phyloP scores from a whole-genome alignment of 108 stramenopile genomes.

The Nannochloropsis salina region DNA sequence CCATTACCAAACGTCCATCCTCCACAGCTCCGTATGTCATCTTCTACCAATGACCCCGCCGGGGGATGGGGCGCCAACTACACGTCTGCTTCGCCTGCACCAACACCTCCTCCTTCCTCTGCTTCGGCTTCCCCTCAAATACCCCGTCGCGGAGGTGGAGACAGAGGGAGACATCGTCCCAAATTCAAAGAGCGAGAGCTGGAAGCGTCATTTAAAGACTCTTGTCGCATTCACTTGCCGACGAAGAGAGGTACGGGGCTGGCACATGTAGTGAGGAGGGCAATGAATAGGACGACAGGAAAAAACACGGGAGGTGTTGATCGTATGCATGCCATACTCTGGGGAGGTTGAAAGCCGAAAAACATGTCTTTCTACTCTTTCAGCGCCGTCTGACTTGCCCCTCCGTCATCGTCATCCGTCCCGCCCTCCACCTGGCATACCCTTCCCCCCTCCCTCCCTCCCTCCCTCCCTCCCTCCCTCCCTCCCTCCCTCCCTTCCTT shows the following conservation, averaged over 20 bases:
- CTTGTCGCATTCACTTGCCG: slow-evolving; percentile 1
- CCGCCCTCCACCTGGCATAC: too few species aligned
- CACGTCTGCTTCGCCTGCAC: neutral
- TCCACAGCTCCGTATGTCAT: neutral
- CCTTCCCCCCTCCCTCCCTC: too few species aligned
- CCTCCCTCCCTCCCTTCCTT: too few species aligned
- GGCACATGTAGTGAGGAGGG: neutral
- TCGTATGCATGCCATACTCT: too few species aligned
- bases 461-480: too few species aligned
- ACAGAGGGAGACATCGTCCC: neutral
- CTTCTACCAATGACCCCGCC: neutral
- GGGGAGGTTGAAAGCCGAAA: too few species aligned
- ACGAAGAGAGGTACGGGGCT: neutral
- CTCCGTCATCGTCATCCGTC: too few species aligned
- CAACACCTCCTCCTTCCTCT: neutral
- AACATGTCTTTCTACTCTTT: too few species aligned
- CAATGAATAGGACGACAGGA: neutral
- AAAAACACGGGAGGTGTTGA: neutral
- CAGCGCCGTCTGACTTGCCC: too few species aligned
- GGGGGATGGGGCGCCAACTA: slow-evolving; percentile 14
- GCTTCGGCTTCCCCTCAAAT: neutral
- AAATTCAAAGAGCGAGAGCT: slow-evolving; percentile 20
- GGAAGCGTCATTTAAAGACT: neutral
- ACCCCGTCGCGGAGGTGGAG: neutral
- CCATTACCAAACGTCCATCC: too few species aligned